Conservation (phyloP, 768 basidiomycete species). For the Pleurotus djamor region DNA sequence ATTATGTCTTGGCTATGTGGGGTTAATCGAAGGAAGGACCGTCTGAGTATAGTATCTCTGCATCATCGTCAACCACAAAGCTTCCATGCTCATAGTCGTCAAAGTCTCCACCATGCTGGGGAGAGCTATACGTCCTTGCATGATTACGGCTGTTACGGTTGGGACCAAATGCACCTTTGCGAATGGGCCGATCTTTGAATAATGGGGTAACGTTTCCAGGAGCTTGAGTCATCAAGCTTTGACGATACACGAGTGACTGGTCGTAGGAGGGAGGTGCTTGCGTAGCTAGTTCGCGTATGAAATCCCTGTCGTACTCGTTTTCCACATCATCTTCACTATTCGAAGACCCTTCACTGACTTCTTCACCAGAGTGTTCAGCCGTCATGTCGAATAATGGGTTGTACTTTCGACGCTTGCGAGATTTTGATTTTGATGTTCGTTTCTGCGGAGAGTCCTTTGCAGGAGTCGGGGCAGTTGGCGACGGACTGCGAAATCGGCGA, state of each 20-base stretch:
- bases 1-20: too few relatives aligned
- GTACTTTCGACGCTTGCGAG: constrained; percentile 15
- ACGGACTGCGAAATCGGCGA: background rate
- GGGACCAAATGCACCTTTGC: constrained; percentile 41
- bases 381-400: constrained; percentile 61
- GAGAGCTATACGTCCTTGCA: constrained; percentile 55
- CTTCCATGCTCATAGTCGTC: constrained; percentile 75
- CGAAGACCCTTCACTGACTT: constrained; percentile 63
- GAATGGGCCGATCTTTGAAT: constrained; percentile 52
- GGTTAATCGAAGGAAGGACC: background rate
- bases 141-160: constrained; percentile 23
- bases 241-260: constrained; percentile 66
- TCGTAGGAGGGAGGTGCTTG: constrained; percentile 74
- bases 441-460: background rate
- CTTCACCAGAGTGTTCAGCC: constrained; percentile 81
- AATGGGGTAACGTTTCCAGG: constrained; percentile 41
- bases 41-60: constrained; percentile 49
- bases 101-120: constrained; percentile 44
- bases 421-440: constrained; percentile 9
- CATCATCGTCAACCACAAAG: constrained; percentile 81
- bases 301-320: constrained; percentile 65
- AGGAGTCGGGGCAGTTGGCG: background rate
- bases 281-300: constrained; percentile 64
- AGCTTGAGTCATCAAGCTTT: constrained; percentile 72
- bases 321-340: constrained; percentile 53